Percentiles rank a stretch among this genome's conserved stretches.
phyloP scores from a whole-genome alignment of 805 yeast genomes.

The Starmera caribaea region DNA sequence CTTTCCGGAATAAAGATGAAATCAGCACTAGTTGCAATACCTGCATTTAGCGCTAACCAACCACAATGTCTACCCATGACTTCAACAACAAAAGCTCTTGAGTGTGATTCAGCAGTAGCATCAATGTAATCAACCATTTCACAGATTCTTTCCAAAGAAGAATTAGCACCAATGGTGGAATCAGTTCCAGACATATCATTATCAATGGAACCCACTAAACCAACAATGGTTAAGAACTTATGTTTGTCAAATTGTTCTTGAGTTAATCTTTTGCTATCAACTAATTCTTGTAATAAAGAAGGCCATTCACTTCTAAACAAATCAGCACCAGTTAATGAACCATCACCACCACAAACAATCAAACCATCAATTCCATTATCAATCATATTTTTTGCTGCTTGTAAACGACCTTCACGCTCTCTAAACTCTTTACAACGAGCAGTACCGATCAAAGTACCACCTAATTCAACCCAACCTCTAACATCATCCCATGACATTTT shows the following conservation, averaged over 20 bases:
- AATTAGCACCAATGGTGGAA: slow-evolving; percentile 92
- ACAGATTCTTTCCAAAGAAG: slow-evolving; percentile 87
- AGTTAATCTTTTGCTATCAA: slow-evolving; percentile 44
- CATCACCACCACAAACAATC: slow-evolving; percentile 98
- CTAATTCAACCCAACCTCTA: slow-evolving; percentile 83
- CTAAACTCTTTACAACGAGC: slow-evolving; percentile 85
- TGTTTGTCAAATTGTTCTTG: slow-evolving; percentile 49
- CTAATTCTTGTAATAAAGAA: slow-evolving; percentile 64
- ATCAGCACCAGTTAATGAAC: slow-evolving; percentile 97
- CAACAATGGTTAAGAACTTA: slow-evolving; percentile 75
- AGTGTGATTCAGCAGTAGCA: slow-evolving; percentile 95
- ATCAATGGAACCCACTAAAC: slow-evolving; percentile 94
- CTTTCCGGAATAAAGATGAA: slow-evolving; percentile 90
- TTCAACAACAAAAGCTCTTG: slow-evolving; percentile 95
- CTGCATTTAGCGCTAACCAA: slow-evolving; percentile 97
- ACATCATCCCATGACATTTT: slow-evolving; percentile 91
- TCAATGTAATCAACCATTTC: slow-evolving; percentile 93
- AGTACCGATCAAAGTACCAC: slow-evolving; percentile 95
- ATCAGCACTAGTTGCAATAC: slow-evolving; percentile 94
- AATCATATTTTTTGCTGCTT: slow-evolving; percentile 79
- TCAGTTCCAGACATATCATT: slow-evolving; percentile 98
- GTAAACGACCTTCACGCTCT: slow-evolving; percentile 76
- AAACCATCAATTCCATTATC: slow-evolving; percentile 87
- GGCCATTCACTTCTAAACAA: slow-evolving; percentile 95
- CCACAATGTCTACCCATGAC: slow-evolving; percentile 99